A percentile compares a stretch with the other conserved stretches of the same genome.
Conservation (phyloP, 345 rosid genomes). For the Murraya koenigii region DNA sequence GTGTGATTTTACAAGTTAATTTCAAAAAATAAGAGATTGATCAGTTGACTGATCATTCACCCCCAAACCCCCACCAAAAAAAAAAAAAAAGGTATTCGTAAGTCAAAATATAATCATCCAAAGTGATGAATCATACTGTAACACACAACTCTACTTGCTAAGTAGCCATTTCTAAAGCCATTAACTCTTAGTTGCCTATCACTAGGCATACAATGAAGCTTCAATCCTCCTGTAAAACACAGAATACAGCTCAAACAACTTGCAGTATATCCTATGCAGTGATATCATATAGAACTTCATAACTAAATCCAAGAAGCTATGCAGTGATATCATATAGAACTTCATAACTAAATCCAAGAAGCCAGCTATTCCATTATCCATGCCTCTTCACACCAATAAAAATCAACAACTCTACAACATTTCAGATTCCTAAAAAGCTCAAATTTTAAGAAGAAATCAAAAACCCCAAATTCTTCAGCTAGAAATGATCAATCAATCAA, state of each 20-base stretch:
- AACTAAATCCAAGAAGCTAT: no score
- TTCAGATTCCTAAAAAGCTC: conserved; percentile 5
- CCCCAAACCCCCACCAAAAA: neutral
- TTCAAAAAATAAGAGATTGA: neutral
- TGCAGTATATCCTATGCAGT: neutral
- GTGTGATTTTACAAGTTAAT: neutral
- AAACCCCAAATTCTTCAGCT: conserved; percentile 5
- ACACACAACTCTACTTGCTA: neutral
- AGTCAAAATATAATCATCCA: neutral
- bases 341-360: conserved; percentile 8
- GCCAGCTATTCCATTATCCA: conserved; percentile 17
- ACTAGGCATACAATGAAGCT: neutral
- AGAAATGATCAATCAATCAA: conserved; percentile 10
- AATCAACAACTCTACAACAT: conserved; percentile 3
- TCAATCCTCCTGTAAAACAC: neutral
- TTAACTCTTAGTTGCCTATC: neutral
- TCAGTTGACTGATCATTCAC: neutral
- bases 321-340: neutral
- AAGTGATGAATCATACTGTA: neutral
- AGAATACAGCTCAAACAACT: conserved; percentile 1
- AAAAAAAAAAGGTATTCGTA: neutral
- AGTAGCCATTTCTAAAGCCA: neutral
- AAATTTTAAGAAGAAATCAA: conserved; percentile 10
- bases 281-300: conserved; percentile 4
- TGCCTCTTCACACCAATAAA: conserved; percentile 3